These are phyloP conservation scores for Eucalyptus melliodora DNA, from an alignment of 345 rosid genomes.

Conservation along the genomic window DNA sequence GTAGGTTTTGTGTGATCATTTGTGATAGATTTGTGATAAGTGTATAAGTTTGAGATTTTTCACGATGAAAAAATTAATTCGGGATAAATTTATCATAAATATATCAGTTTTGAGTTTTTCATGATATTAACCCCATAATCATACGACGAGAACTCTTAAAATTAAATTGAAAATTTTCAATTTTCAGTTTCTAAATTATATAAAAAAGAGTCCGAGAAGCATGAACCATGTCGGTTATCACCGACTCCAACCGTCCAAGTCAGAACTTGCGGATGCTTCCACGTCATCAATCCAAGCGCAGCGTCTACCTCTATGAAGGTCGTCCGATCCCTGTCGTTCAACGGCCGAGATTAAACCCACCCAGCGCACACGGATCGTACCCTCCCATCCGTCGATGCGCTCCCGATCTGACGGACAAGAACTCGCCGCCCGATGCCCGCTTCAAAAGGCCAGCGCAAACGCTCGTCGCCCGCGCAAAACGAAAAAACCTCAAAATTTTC, in stretches of 20 bases:
- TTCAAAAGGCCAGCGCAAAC: background rate
- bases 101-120: fast-evolving
- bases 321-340: background rate
- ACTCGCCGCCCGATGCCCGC: background rate
- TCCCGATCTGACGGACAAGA: background rate
- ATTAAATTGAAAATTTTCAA: background rate
- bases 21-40: fast-evolving
- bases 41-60: fast-evolving
- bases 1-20: fast-evolving
- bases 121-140: too few relatives aligned
- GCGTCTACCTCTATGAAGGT: background rate
- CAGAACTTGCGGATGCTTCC: background rate
- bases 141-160: background rate
- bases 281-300: background rate
- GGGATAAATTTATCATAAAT: fast-evolving
- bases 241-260: background rate
- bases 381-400: background rate
- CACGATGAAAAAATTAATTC: fast-evolving
- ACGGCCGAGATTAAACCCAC: background rate
- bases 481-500: background rate
- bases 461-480: background rate
- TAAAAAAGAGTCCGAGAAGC: background rate
- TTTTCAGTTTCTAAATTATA: background rate
- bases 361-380: background rate
- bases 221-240: fast-evolving